These are phyloP conservation scores for Trichoderma sp. DNA, from an alignment of 2,329 filamentous ascomycete genomes.

Conservation along the genomic window DNA sequence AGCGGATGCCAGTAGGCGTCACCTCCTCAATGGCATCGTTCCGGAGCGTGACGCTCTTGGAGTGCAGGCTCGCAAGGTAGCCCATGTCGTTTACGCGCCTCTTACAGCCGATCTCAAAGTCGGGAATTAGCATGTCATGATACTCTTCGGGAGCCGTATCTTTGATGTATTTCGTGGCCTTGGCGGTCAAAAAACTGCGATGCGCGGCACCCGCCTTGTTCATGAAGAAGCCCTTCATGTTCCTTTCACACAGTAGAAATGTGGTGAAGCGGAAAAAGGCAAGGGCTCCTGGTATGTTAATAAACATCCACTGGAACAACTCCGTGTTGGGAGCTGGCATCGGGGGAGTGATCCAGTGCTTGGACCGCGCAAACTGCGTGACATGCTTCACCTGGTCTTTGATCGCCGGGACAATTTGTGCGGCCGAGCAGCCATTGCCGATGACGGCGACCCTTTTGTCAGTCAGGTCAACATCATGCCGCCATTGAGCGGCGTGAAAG, in stretches of 20 bases:
- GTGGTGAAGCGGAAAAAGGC: conserved; percentile 43
- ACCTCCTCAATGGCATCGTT: conserved; percentile 50
- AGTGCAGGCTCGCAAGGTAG: conserved; percentile 53
- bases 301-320: conserved; percentile 37
- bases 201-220: conserved; percentile 37
- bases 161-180: conserved; percentile 43
- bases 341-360: conserved; percentile 43
- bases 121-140: conserved; percentile 58
- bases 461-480: conserved; percentile 46
- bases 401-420: conserved; percentile 51
- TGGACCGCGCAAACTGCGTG: conserved; percentile 43
- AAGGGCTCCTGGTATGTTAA: conserved; percentile 45
- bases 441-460: conserved; percentile 52
- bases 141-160: conserved; percentile 56
- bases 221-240: conserved; percentile 38
- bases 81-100: conserved; percentile 58
- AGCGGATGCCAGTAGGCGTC: conserved; percentile 40
- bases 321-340: conserved; percentile 28
- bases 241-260: conserved; percentile 37
- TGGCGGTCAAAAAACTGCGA: conserved; percentile 38
- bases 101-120: conserved; percentile 64
- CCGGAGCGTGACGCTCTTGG: conserved; percentile 46
- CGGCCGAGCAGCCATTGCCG: conserved; percentile 54
- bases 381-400: conserved; percentile 34
- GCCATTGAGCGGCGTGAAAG: conserved; percentile 57